Percentiles rank a stretch among this genome's conserved stretches.
Conservation (phyloP, 208 protist species). For the Naegleria fowleri region DNA sequence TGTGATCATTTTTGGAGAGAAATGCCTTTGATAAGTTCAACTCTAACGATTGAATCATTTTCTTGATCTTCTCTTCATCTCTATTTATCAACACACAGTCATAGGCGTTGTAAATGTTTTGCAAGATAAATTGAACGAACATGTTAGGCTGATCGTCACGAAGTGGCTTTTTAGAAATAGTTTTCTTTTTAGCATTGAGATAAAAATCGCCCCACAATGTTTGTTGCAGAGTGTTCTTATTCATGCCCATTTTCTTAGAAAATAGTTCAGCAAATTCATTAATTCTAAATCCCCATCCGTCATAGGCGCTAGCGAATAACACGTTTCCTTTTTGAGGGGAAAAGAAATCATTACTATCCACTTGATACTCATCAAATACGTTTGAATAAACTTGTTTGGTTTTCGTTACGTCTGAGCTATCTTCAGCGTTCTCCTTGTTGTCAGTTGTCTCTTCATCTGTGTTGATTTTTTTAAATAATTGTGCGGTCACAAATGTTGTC, state of each 20-base stretch:
- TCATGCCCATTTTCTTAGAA: constrained; percentile 68
- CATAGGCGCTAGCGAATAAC: constrained; percentile 87
- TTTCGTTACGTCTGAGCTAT: neutral
- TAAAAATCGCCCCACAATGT: constrained; percentile 94
- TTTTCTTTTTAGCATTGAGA: constrained; percentile 85
- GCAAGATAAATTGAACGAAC: constrained; percentile 90
- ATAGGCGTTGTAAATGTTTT: constrained; percentile 89
- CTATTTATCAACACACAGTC: constrained; percentile 1
- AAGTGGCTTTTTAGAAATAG: constrained; percentile 58
- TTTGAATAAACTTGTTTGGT: neutral
- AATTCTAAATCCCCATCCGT: constrained; percentile 81
- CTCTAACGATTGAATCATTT: constrained; percentile 60
- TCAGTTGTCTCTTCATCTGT: constrained; percentile 56
- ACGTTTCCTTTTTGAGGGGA: constrained; percentile 91
- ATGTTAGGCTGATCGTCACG: constrained; percentile 73
- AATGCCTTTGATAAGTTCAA: constrained; percentile 48
- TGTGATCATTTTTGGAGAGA: constrained; percentile 29
- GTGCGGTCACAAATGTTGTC: constrained; percentile 65
- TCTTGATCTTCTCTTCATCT: constrained; percentile 57
- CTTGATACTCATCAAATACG: neutral
- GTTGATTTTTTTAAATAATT: constrained; percentile 55
- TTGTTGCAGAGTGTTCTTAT: constrained; percentile 56
- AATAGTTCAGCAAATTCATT: constrained; percentile 81
- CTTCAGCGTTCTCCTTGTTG: neutral
- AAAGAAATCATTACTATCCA: constrained; percentile 82